Evolutionary conservation across 805 yeast species (phyloP).

Genomic region (Alloascoidea africana): DNA sequence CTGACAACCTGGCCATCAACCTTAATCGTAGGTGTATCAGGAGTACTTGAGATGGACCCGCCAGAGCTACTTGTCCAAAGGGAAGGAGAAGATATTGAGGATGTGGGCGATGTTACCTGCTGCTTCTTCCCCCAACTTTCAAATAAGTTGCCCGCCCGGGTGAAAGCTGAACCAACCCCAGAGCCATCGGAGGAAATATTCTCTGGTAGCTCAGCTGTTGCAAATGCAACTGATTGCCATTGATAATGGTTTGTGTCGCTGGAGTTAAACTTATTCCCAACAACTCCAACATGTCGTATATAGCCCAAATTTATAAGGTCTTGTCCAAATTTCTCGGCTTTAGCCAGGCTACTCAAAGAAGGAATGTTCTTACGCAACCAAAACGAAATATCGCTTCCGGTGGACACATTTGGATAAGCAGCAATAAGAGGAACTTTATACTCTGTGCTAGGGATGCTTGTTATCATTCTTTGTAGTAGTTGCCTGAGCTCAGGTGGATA

Average conservation of each 20-base stretch:
- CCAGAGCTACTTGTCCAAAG: too few species aligned
- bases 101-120: background rate
- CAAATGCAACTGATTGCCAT: constrained; percentile 62
- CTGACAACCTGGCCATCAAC: background rate
- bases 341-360: constrained; percentile 26
- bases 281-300: constrained; percentile 47
- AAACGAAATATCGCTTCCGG: constrained; percentile 44
- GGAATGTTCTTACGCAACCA: constrained; percentile 39
- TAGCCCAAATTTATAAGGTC: constrained; percentile 47
- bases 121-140: background rate
- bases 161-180: background rate
- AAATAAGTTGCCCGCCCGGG: background rate
- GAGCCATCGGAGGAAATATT: too few species aligned
- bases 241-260: constrained; percentile 63
- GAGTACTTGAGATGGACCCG: background rate
- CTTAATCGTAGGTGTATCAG: background rate
- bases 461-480: constrained; percentile 26
- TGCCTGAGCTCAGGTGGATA: constrained; percentile 24
- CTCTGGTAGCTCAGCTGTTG: constrained; percentile 24
- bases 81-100: too few species aligned
- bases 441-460: constrained; percentile 33
- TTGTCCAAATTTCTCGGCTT: constrained; percentile 64
- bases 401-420: constrained; percentile 42
- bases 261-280: constrained; percentile 47
- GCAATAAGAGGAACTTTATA: constrained; percentile 58